Evolutionary conservation across 2,329 filamentous ascomycete species (phyloP).

Genomic region (Endocalyx cinctus): DNA sequence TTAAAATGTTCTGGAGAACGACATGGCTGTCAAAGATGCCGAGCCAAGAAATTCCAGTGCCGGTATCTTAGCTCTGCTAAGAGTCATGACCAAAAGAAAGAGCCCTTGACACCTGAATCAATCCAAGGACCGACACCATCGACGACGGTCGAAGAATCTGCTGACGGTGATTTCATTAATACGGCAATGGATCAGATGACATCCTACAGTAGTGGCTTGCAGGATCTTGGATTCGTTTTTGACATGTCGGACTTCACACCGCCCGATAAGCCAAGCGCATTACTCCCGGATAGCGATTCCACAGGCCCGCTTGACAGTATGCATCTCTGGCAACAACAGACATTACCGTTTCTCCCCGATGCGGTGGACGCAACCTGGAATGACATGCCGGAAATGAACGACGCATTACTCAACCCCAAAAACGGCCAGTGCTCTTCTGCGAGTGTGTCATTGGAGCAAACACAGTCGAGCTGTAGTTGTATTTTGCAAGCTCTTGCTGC

Average conservation of each 20-base stretch:
- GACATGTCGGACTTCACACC: conserved; percentile 10
- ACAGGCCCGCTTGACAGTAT: conserved; percentile 12
- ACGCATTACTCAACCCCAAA: conserved; percentile 5
- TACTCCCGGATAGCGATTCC: conserved; percentile 11
- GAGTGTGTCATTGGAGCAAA: conserved; percentile 3
- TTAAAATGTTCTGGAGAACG: conserved; percentile 14
- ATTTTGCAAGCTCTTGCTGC: conserved; percentile 11
- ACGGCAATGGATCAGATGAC: conserved; percentile 9
- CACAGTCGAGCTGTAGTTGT: conserved; percentile 11
- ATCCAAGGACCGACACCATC: conserved; percentile 7
- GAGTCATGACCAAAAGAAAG: conserved; percentile 11
- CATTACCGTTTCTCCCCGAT: conserved; percentile 8
- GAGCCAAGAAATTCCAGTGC: conserved; percentile 11
- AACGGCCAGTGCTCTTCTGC: conserved; percentile 8
- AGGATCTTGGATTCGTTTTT: conserved; percentile 11
- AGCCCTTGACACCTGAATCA: conserved; percentile 11
- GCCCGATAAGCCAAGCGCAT: conserved; percentile 5
- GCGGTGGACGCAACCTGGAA: conserved; percentile 10
- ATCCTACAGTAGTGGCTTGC: conserved; percentile 6
- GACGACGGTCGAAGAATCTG: conserved; percentile 1
- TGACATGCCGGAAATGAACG: conserved; percentile 10
- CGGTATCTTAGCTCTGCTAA: conserved; percentile 11
- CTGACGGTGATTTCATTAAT: conserved; percentile 9
- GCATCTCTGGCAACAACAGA: conserved; percentile 11
- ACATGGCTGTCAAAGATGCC: conserved; percentile 11